Base-by-base conservation (phyloP, 768 basidiomycete species). In the Tricholoma bakamatsutake region DNA sequence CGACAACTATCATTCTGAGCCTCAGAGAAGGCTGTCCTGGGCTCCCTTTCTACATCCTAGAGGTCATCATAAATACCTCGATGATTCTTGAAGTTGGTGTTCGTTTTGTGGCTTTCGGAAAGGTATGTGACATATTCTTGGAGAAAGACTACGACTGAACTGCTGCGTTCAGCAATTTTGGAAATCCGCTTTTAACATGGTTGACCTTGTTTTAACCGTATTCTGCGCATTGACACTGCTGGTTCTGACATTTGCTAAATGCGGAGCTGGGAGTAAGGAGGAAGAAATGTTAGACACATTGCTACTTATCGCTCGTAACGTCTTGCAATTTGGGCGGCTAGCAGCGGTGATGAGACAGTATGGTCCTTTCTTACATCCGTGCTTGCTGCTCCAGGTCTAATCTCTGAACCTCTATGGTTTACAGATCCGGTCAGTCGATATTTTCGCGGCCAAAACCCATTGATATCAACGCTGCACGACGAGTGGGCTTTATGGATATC, bases 61-160 rank as follows among this genome's bases (percentile, higher is more conserved):
- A 97, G 71, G 70, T 96, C 45, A 84, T 96, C 67, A 82, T 96
- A 69, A 95, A 96, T 66, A 78, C 80, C 0, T 79, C 90, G 9
- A 96, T 98, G 95, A 98, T 98, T 57, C 68, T 88, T 24, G 97
- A 99, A 75, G 97, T 99, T 15, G 80, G 78, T 1, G 89, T 96
- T 57, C 84, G 97, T 39, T 88, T 98, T 67, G 76, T 98, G 56
- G 97, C 97, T 1, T 90, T 97, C 64, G 96, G 96, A 58, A 81
- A 83, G 70, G 96, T 98, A 64, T 65, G 91, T 76, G 13, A 39
- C 12, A 17, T 33, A 33, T 45, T 27, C 24, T 45, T 45, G 18
- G 24, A n/a, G n/a, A 27, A 28, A 45, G 40, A 35, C 55, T 55
- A 42, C 61, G 48, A 17, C 31, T 34, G 46, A 27, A 10, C 18